A percentile compares a stretch with the other conserved stretches of the same genome.
Conservation (phyloP, 805 yeast species). For the Candida arabinofermentans region DNA sequence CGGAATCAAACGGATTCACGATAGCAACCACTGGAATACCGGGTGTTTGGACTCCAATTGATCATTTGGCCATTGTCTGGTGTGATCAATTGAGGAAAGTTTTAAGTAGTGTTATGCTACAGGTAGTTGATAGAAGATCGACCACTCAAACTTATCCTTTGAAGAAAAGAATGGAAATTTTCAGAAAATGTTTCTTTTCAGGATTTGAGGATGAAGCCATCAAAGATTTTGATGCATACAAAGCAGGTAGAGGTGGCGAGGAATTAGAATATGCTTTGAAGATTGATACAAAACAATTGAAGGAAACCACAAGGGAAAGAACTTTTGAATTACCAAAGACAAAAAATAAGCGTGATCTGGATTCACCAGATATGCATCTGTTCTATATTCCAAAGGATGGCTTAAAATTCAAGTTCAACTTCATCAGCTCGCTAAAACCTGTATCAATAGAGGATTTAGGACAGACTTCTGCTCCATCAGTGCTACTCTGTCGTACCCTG, state of each 20-base stretch:
- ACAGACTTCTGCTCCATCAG: slow-evolving; percentile 21
- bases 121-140: slow-evolving; percentile 47
- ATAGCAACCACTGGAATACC: slow-evolving; percentile 85
- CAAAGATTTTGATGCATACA: slow-evolving; percentile 25
- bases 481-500: slow-evolving; percentile 28
- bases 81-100: slow-evolving; percentile 78
- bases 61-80: slow-evolving; percentile 95
- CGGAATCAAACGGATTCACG: slow-evolving; percentile 73
- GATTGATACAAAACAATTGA: slow-evolving; percentile 31
- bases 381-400: slow-evolving; percentile 32
- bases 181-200: slow-evolving; percentile 43
- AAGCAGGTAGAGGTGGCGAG: slow-evolving; percentile 14
- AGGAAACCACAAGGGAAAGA: slow-evolving; percentile 28
- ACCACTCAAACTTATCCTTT: slow-evolving; percentile 51
- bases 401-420: slow-evolving; percentile 25
- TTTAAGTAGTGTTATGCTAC: slow-evolving; percentile 56
- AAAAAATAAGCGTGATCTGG: slow-evolving; percentile 12
- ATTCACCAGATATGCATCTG: slow-evolving; percentile 31
- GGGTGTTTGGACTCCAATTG: slow-evolving; percentile 88
- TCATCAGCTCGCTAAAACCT: slow-evolving; percentile 29
- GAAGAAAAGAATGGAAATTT: slow-evolving; percentile 52
- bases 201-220: slow-evolving; percentile 50
- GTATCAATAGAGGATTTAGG: slow-evolving; percentile 22
- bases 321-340: slow-evolving; percentile 25
- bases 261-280: slow-evolving; percentile 23